These are phyloP conservation scores for Abelmoschus esculentus DNA, from an alignment of 345 rosid species.

Conservation along the genomic window DNA sequence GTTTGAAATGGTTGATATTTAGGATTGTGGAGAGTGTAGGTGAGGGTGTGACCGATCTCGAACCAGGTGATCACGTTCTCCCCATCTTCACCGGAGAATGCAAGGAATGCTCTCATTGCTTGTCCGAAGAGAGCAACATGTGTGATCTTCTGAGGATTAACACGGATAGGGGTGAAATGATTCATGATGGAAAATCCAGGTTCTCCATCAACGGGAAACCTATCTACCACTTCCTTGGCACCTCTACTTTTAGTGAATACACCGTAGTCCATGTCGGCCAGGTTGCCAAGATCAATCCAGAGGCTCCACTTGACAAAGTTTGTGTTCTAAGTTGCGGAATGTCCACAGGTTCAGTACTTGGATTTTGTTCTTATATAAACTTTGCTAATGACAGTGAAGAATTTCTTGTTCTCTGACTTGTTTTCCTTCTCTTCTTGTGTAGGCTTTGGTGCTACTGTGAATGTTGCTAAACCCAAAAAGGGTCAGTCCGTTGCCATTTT, in stretches of 20 bases:
- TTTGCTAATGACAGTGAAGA: not conserved
- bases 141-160: conserved; percentile 80
- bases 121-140: conserved; percentile 69
- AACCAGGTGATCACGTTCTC: conserved; percentile 68
- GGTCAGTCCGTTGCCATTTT: conserved; percentile 63
- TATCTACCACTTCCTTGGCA: conserved; percentile 63
- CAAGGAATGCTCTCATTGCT: conserved; percentile 60
- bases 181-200: conserved; percentile 55
- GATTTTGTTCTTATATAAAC: not conserved
- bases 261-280: conserved; percentile 68
- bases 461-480: conserved; percentile 64
- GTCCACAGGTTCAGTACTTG: conserved; percentile 45
- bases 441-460: conserved; percentile 69
- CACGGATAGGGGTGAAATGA: conserved; percentile 59
- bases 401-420: not conserved
- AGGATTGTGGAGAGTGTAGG: conserved; percentile 88
- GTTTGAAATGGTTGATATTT: not conserved
- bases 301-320: conserved; percentile 75
- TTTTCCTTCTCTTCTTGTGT: not conserved
- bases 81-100: conserved; percentile 84
- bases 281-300: conserved; percentile 67
- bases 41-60: conserved; percentile 64
- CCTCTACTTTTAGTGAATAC: conserved; percentile 78
- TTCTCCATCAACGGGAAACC: conserved; percentile 70
- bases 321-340: conserved; percentile 63